Conservation (phyloP, 129 eudicot genomes). For the Oenanthe sinensis region DNA sequence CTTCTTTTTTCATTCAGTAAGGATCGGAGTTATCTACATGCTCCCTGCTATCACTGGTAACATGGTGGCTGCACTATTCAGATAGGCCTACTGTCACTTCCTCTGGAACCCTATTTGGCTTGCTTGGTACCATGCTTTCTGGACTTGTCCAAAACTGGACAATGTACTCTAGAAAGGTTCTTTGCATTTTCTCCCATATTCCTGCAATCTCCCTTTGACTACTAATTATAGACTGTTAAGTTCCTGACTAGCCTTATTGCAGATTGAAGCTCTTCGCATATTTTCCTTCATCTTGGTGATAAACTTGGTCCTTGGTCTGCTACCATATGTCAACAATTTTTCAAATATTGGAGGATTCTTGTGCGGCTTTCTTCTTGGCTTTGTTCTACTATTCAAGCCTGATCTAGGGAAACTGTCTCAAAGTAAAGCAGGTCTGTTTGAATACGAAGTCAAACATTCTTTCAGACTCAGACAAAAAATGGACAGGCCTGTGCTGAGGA, state of each 20-base stretch:
- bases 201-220: neutral
- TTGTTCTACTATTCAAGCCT: conserved; percentile 40
- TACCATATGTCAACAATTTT: conserved; percentile 41
- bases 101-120: conserved; percentile 47
- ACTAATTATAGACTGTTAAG: neutral
- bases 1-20: conserved; percentile 24
- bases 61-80: conserved; percentile 33
- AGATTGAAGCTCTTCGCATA: conserved; percentile 30
- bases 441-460: conserved; percentile 27
- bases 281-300: conserved; percentile 20
- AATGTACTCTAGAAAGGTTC: conserved; percentile 37
- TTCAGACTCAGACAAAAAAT: conserved; percentile 22
- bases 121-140: conserved; percentile 46
- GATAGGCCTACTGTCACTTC: conserved; percentile 42
- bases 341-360: conserved; percentile 44
- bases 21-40: conserved; percentile 26
- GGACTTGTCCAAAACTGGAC: conserved; percentile 46
- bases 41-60: conserved; percentile 31
- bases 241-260: conserved; percentile 4
- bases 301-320: conserved; percentile 37
- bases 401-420: conserved; percentile 5
- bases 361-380: conserved; percentile 44
- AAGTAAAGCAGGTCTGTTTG: conserved; percentile 36
- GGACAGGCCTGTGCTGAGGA: conserved; percentile 41
- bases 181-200: neutral